Conservation (phyloP, 2,329 filamentous ascomycete species). For the Cladosporium sp. region DNA sequence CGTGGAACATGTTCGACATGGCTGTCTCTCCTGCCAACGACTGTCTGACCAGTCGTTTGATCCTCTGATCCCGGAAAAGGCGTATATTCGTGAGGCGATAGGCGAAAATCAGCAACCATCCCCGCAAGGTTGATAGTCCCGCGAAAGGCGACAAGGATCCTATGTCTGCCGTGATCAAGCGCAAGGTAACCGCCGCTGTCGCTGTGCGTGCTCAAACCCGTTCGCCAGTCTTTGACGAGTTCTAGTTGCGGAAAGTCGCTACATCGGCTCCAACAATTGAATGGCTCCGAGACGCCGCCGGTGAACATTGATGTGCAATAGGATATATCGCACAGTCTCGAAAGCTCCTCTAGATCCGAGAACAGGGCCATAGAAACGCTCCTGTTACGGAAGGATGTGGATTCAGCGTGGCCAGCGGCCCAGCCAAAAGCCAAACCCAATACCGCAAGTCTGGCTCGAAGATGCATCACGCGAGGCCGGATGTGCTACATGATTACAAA, state of each 20-base stretch:
- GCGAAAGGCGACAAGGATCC: constrained; percentile 81
- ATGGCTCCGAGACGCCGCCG: constrained; percentile 75
- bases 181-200: constrained; percentile 94
- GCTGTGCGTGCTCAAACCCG: constrained; percentile 66
- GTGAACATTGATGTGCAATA: constrained; percentile 87
- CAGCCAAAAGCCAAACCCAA: neutral
- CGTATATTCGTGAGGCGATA: constrained; percentile 80
- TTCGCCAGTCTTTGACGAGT: constrained; percentile 81
- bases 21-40: constrained; percentile 44
- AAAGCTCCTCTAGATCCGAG: constrained; percentile 75
- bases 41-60: constrained; percentile 32
- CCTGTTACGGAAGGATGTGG: neutral
- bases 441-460: neutral
- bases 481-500: neutral
- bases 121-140: constrained; percentile 93
- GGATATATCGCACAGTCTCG: constrained; percentile 83
- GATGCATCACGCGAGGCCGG: neutral
- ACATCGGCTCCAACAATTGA: constrained; percentile 79
- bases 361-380: constrained; percentile 61
- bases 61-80: constrained; percentile 63
- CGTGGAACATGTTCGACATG: constrained; percentile 32
- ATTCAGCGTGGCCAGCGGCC: neutral
- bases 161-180: constrained; percentile 62
- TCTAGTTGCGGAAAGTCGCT: constrained; percentile 73
- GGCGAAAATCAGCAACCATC: constrained; percentile 82